Conservation (phyloP, 1,139 yeast species). For the Candida buenavistaensis region DNA sequence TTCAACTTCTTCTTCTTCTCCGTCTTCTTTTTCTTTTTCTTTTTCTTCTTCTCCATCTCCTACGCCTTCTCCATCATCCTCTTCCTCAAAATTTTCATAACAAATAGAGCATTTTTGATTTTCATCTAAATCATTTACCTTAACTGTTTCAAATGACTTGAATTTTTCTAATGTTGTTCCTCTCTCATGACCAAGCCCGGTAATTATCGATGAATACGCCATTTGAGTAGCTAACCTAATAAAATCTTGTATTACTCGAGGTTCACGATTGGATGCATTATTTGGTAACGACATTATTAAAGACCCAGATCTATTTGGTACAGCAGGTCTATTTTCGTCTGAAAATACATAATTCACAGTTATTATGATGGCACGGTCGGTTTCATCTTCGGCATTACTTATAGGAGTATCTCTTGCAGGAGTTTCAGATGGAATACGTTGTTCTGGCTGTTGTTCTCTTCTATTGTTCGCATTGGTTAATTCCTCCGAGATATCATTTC, state of each 20-base stretch:
- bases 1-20: conserved; percentile 13
- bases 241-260: conserved; percentile 53
- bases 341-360: conserved; percentile 49
- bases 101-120: conserved; percentile 63
- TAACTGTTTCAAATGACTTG: conserved; percentile 42
- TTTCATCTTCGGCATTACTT: conserved; percentile 7
- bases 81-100: conserved; percentile 49
- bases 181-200: conserved; percentile 37
- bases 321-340: conserved; percentile 41
- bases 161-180: conserved; percentile 58
- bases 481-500: conserved; percentile 4
- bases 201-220: conserved; percentile 62
- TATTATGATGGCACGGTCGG: conserved; percentile 34
- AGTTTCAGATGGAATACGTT: conserved; percentile 2
- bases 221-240: conserved; percentile 68
- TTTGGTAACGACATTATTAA: conserved; percentile 64
- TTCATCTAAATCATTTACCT: conserved; percentile 24
- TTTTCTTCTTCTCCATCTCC: too few relatives aligned
- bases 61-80: too few relatives aligned
- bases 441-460: neutral
- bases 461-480: conserved; percentile 1
- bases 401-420: neutral
- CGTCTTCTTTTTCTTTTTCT: conserved; percentile 14
- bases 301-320: conserved; percentile 52
- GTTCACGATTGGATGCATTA: conserved; percentile 56